phyloP scores from a whole-genome alignment of 164 flowering plant genomes.

The Vitis rotundifolia region DNA sequence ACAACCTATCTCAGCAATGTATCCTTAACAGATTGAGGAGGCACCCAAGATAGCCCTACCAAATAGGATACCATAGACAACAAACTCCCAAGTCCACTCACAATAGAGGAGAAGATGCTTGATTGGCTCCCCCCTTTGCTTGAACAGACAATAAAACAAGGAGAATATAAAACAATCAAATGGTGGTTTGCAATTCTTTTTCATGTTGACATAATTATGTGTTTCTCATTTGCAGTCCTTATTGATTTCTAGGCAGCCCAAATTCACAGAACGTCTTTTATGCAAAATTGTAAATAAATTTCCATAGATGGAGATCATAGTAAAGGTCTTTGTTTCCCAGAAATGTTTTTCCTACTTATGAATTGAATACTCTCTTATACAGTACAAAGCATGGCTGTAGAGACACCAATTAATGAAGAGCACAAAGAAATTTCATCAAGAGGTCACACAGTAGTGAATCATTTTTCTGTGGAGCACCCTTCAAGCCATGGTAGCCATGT shows the following conservation, averaged over 20 bases:
- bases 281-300: not conserved
- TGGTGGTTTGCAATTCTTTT: no score
- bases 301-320: not conserved
- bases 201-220: no score
- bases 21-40: no score
- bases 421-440: slow-evolving; percentile 9
- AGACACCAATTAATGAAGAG: slow-evolving; percentile 9
- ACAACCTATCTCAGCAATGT: no score
- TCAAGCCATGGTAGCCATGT: not conserved
- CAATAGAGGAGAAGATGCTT: no score
- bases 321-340: not conserved
- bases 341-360: not conserved
- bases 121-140: no score
- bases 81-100: no score
- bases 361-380: slow-evolving; percentile 2
- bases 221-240: not conserved
- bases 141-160: no score
- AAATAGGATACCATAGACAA: no score
- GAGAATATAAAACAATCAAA: no score
- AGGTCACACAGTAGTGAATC: not conserved
- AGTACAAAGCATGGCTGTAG: slow-evolving; percentile 13
- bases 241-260: not conserved
- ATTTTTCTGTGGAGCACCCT: not conserved
- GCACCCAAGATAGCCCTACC: no score
- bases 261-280: no score